Conservation (phyloP, 306 rosid genomes). For the Sicyos edulis region DNA sequence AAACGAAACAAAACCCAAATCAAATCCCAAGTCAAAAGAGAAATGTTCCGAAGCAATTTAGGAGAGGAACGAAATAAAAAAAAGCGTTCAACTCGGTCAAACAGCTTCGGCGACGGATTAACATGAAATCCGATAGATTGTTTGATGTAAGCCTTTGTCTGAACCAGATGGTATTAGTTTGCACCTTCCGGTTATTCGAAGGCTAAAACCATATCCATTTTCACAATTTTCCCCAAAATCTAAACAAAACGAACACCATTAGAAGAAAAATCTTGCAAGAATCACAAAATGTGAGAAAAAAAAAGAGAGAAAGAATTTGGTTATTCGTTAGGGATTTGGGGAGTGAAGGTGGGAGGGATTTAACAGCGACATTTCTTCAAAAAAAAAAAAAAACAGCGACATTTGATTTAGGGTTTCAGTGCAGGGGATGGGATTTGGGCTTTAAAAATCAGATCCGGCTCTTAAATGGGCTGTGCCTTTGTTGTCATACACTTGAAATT, state of each 20-base stretch:
- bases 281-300: background rate
- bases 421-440: background rate
- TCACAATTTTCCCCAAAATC: background rate
- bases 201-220: slow-evolving; percentile 9
- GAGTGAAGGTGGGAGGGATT: too few species aligned
- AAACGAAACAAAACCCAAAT: too few species aligned
- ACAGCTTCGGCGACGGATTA: slow-evolving; percentile 15
- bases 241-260: background rate
- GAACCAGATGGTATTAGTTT: slow-evolving; percentile 30
- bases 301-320: too few species aligned
- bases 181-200: slow-evolving; percentile 29
- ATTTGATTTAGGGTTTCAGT: background rate
- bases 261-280: background rate
- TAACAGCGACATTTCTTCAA: too few species aligned
- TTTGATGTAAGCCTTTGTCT: slow-evolving; percentile 38
- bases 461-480: background rate
- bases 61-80: slow-evolving; percentile 18
- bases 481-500: background rate
- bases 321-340: too few species aligned
- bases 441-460: background rate
- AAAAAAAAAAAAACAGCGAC: too few species aligned
- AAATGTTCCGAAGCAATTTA: slow-evolving; percentile 25
- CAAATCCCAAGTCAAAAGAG: too few species aligned
- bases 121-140: background rate
- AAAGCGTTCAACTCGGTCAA: slow-evolving; percentile 22